Conservation (phyloP, 441 rosid species). For the Euphorbia schlechtendalii region DNA sequence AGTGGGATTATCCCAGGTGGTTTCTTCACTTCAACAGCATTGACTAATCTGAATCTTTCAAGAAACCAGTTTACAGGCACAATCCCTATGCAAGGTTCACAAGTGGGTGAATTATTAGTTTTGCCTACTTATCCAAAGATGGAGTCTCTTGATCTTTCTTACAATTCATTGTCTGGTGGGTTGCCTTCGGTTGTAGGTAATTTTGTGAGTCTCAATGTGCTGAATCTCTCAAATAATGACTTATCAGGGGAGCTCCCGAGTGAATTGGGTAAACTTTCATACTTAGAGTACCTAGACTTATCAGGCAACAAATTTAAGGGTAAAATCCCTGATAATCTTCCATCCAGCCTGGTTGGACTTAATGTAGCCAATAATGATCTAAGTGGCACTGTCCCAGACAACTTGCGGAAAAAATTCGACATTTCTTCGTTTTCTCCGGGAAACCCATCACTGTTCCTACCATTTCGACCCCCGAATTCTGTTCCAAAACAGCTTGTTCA, state of each 20-base stretch:
- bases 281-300: conserved; percentile 71
- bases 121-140: conserved; percentile 41
- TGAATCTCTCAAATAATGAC: conserved; percentile 61
- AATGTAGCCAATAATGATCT: conserved; percentile 76
- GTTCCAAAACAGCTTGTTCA: conserved; percentile 12
- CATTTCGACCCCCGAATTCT: conserved; percentile 24
- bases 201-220: conserved; percentile 47
- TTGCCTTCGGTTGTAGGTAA: conserved; percentile 64
- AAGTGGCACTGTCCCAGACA: conserved; percentile 59
- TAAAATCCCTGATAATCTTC: conserved; percentile 57
- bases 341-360: conserved; percentile 45
- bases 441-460: conserved; percentile 39
- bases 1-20: conserved; percentile 55
- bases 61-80: conserved; percentile 62
- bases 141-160: conserved; percentile 87
- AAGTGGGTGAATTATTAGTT: conserved; percentile 47
- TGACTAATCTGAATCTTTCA: conserved; percentile 71
- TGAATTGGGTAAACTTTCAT: conserved; percentile 63
- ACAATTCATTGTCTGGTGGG: conserved; percentile 57
- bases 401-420: conserved; percentile 43
- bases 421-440: conserved; percentile 65
- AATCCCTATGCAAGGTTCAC: conserved; percentile 54
- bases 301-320: conserved; percentile 71
- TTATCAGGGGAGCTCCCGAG: conserved; percentile 62
- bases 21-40: conserved; percentile 47